phyloP scores from a whole-genome alignment of 768 basidiomycete genomes.

The Russula earlei region DNA sequence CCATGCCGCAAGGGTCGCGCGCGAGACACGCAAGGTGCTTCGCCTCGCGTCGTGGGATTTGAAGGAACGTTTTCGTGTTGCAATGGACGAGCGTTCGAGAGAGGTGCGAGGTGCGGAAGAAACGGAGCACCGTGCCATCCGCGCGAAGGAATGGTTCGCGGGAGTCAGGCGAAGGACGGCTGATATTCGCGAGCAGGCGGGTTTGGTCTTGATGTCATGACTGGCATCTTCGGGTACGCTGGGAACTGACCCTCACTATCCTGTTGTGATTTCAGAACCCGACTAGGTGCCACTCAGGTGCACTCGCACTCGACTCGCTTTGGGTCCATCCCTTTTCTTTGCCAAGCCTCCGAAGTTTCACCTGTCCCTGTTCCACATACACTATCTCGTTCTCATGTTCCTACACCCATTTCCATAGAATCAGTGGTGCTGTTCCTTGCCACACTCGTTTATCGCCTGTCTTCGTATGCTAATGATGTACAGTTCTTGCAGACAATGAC shows the following conservation, averaged over 20 bases:
- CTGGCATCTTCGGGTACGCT: background rate
- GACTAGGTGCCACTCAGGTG: background rate
- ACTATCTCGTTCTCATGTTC: background rate
- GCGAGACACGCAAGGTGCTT: conserved; percentile 90
- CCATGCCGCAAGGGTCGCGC: conserved; percentile 60
- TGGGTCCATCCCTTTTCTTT: background rate
- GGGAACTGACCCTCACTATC: background rate
- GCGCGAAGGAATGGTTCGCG: conserved; percentile 66
- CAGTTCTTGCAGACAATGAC: no score
- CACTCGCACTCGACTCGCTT: background rate
- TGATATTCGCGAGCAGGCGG: conserved; percentile 26
- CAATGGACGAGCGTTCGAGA: conserved; percentile 68
- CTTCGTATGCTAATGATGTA: conserved; percentile 2
- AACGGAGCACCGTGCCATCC: conserved; percentile 54
- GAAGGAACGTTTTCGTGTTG: conserved; percentile 65
- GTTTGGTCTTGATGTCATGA: background rate
- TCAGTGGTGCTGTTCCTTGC: background rate
- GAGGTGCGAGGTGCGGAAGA: conserved; percentile 76
- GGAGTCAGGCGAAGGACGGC: conserved; percentile 42
- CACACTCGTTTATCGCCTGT: no score
- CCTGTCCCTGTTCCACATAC: background rate
- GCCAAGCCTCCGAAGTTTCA: no score
- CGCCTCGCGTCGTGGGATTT: conserved; percentile 87
- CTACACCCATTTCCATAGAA: background rate
- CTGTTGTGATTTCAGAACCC: no score